phyloP scores from a whole-genome alignment of 352 stramenopile species.

The Aphanomyces euteiches region DNA sequence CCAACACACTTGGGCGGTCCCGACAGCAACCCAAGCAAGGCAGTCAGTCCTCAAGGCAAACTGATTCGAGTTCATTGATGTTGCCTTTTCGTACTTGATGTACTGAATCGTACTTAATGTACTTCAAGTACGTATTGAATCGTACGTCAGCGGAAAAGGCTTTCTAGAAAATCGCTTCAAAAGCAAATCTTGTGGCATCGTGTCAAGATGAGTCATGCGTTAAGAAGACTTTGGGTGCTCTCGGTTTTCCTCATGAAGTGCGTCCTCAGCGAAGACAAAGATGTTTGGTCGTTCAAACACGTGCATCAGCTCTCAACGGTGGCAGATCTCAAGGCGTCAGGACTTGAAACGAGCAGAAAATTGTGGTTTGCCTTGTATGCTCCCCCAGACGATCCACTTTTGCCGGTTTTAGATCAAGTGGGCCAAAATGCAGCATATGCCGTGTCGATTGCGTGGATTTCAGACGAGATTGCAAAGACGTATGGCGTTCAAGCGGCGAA shows the following conservation, averaged over 20 bases:
- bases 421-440: conserved; percentile 17
- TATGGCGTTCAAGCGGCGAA: conserved; percentile 28
- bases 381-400: neutral
- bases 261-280: neutral
- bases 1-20: too few relatives aligned
- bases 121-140: too few relatives aligned
- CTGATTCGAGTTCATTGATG: too few relatives aligned
- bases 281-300: neutral
- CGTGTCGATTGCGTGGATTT: conserved; percentile 15
- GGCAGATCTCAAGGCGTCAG: conserved; percentile 10
- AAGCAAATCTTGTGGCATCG: neutral
- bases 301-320: conserved; percentile 4
- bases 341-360: conserved; percentile 14
- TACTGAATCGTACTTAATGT: too few relatives aligned
- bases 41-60: too few relatives aligned
- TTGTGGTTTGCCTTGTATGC: conserved; percentile 20
- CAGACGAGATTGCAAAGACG: conserved; percentile 12
- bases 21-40: too few relatives aligned
- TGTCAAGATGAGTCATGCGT: neutral
- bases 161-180: neutral
- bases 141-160: too few relatives aligned
- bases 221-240: neutral
- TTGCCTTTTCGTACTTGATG: too few relatives aligned
- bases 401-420: conserved; percentile 21
- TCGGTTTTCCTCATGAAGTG: neutral